Conservation (phyloP, 1,284 basidiomycete species). For the Trametes sp. region DNA sequence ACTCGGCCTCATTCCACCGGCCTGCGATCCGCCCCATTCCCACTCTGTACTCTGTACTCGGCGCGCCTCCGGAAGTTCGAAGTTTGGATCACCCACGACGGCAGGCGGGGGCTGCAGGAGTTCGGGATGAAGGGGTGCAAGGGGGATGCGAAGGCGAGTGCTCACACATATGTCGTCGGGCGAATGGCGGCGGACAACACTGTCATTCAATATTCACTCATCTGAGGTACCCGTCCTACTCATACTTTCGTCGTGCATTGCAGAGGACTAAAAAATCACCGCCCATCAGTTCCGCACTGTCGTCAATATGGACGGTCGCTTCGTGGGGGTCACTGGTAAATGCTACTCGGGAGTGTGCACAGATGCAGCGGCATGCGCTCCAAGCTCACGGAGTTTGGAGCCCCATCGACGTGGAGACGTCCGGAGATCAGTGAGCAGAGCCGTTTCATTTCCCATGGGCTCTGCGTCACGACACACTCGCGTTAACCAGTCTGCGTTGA, state of each 20-base stretch:
- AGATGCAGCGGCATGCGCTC: neutral
- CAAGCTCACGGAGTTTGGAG: neutral
- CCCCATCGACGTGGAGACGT: neutral
- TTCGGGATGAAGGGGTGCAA: neutral
- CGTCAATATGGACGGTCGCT: neutral
- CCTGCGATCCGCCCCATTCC: neutral
- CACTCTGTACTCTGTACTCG: neutral
- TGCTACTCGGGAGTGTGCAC: neutral
- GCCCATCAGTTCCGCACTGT: neutral
- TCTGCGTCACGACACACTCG: too few relatives aligned
- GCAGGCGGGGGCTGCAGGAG: neutral
- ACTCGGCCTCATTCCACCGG: too few relatives aligned
- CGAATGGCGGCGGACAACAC: too few relatives aligned
- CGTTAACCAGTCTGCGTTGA: too few relatives aligned
- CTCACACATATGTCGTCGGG: too few relatives aligned
- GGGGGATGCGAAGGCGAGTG: conserved; percentile 16
- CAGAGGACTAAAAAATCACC: neutral
- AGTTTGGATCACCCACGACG: neutral
- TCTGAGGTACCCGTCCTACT: neutral
- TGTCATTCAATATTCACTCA: too few relatives aligned
- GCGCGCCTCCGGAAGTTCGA: neutral
- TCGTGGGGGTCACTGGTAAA: too few relatives aligned
- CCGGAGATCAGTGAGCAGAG: conserved; percentile 11
- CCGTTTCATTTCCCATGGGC: too few relatives aligned
- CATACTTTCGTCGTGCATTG: neutral